Conservation (phyloP, 2,329 filamentous ascomycete species). For the Zymoseptoria tritici region DNA sequence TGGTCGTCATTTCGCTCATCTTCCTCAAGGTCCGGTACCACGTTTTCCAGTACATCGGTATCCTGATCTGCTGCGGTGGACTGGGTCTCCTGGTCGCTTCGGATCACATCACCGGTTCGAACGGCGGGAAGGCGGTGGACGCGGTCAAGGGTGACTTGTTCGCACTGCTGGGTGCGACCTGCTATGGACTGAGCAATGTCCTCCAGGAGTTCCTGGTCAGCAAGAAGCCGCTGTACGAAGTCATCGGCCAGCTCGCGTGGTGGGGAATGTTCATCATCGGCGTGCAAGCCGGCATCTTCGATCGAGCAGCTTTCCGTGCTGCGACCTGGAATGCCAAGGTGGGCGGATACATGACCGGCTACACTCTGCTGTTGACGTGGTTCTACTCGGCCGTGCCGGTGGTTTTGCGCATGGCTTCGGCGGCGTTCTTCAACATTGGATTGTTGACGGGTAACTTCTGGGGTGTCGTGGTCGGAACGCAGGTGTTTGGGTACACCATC, state of each 20-base stretch:
- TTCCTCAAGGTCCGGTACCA: slow-evolving; percentile 87
- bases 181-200: slow-evolving; percentile 86
- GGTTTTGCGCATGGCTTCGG: slow-evolving; percentile 79
- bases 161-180: slow-evolving; percentile 76
- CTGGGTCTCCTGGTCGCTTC: slow-evolving; percentile 80
- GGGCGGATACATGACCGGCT: slow-evolving; percentile 79
- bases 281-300: slow-evolving; percentile 83
- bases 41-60: slow-evolving; percentile 74
- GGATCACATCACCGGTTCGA: slow-evolving; percentile 73
- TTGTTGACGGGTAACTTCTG: slow-evolving; percentile 94
- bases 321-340: slow-evolving; percentile 45
- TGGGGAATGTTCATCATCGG: slow-evolving; percentile 90
- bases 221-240: slow-evolving; percentile 82
- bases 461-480: slow-evolving; percentile 86
- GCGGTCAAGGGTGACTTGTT: slow-evolving; percentile 89
- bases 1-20: slow-evolving; percentile 75
- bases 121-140: slow-evolving; percentile 60
- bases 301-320: slow-evolving; percentile 59
- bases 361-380: slow-evolving; percentile 70
- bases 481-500: slow-evolving; percentile 71
- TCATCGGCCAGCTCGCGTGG: slow-evolving; percentile 81
- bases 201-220: slow-evolving; percentile 91
- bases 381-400: slow-evolving; percentile 88
- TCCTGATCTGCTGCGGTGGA: slow-evolving; percentile 83
- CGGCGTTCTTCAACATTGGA: slow-evolving; percentile 95